Evolutionary conservation across 2,329 filamentous ascomycete genomes (phyloP).

Genomic region (Pseudocercospora cruenta): DNA sequence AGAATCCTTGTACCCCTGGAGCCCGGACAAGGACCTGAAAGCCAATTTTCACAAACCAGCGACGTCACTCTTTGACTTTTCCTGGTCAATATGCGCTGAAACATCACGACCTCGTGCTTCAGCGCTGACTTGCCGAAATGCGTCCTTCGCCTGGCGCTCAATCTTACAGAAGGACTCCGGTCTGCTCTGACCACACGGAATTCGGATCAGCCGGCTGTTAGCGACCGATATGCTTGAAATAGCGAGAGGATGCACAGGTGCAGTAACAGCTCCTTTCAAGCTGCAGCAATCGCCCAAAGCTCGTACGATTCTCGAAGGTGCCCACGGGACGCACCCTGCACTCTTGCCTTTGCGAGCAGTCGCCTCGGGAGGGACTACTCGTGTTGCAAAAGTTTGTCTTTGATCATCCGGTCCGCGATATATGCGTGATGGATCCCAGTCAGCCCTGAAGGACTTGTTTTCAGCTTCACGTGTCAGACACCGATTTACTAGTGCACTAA

Average conservation of each 20-base stretch:
- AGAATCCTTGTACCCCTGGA: neutral
- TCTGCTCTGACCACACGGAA: neutral
- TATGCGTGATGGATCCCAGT: neutral
- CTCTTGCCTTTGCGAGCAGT: neutral
- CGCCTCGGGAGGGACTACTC: neutral
- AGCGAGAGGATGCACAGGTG: neutral
- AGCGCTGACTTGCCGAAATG: conserved; percentile 1
- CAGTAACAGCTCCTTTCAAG: neutral
- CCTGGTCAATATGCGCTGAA: neutral
- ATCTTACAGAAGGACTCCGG: neutral
- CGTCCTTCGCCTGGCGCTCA: neutral
- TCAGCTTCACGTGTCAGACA: conserved; percentile 12
- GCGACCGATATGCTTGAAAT: neutral
- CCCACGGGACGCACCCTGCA: neutral
- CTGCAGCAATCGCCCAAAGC: neutral
- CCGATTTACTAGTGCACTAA: conserved; percentile 3
- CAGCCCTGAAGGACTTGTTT: conserved; percentile 3
- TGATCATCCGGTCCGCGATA: neutral
- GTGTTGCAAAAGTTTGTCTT: neutral
- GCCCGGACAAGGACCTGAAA: neutral
- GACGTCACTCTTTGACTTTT: neutral
- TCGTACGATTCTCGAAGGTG: neutral
- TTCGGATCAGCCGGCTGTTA: neutral
- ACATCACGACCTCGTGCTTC: neutral
- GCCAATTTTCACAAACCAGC: neutral